A percentile compares a stretch with the other conserved stretches of the same genome.
Conservation (phyloP, 2,329 filamentous ascomycete species). For the Dothideomycetes sp. region DNA sequence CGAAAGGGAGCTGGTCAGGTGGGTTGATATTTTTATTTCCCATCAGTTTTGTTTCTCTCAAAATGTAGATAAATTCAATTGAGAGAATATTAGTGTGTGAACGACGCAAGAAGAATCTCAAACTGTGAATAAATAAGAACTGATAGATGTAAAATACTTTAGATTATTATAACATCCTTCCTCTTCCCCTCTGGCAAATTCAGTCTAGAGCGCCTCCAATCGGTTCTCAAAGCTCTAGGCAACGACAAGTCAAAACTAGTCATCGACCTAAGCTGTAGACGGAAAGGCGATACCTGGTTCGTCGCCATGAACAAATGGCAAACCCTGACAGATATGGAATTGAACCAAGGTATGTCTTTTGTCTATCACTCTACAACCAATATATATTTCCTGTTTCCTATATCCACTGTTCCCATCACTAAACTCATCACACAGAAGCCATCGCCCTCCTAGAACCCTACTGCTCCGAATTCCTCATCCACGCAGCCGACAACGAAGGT, state of each 20-base stretch:
- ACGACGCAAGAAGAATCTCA: too few species aligned
- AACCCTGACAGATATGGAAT: slow-evolving; percentile 91
- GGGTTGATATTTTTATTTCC: slow-evolving; percentile 10
- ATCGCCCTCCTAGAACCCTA: slow-evolving; percentile 76
- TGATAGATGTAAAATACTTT: slow-evolving; percentile 21
- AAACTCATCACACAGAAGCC: slow-evolving; percentile 45
- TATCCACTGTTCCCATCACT: background rate
- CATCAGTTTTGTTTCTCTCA: slow-evolving; percentile 7
- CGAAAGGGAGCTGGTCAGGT: slow-evolving; percentile 83
- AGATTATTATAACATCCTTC: slow-evolving; percentile 96
- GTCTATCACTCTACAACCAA: background rate
- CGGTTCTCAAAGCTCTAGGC: slow-evolving; percentile 60
- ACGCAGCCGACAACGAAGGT: slow-evolving; percentile 93
- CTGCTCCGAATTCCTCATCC: slow-evolving; percentile 93
- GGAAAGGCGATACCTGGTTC: slow-evolving; percentile 68
- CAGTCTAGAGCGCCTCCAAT: slow-evolving; percentile 62
- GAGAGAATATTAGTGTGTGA: too few species aligned
- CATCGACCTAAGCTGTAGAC: slow-evolving; percentile 86
- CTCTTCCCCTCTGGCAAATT: slow-evolving; percentile 81
- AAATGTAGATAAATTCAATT: slow-evolving; percentile 4
- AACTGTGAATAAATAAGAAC: background rate
- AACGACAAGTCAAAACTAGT: slow-evolving; percentile 74
- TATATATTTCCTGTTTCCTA: background rate
- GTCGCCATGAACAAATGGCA: slow-evolving; percentile 99
- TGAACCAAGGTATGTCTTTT: slow-evolving; percentile 57